Evolutionary conservation across 2,329 filamentous ascomycete genomes (phyloP), one percentile per base, ranked within the genome.

Genomic region (Nigrospora oryzae): DNA sequence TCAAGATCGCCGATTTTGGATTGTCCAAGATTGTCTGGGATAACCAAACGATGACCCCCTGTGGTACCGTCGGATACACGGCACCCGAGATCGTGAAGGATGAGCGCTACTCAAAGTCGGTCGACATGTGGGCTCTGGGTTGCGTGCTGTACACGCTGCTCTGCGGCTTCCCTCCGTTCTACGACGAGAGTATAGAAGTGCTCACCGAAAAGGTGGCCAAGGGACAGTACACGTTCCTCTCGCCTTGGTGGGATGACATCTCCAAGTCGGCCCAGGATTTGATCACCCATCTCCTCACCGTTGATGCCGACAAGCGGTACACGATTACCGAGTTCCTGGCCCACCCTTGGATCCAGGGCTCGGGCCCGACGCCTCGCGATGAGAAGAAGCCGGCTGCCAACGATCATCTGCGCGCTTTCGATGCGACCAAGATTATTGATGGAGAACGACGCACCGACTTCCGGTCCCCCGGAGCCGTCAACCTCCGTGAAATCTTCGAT

Each of bases 201-300:
- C 78, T 98, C 49, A 97, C 93, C 1, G 91, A 98, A 62, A 98
- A 98, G 73, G 93, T 98, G 15, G 93, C 93, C 30, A 84, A 87
- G 58, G 93, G 93, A 40, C 89, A 97, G 68, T 98, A 93, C 63
- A 97, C 93, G 0, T 98, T 98, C 71, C 70, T 98, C 37, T 97
- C 91, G 3, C 93, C 93, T 0, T 98, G 93, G 93, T 98, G 93
- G 93, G 93, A 98, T 55, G 90, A 96, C 47, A 97, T 98, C 49
- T 96, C 91, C 49, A 89, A 93, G 63, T 84, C 88, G 4, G 93
- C 93, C 0, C 89, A 97, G 63, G 91, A 98, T 57, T 73, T 98
- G 11, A 91, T 98, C 46, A 88, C 86, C 5, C 93, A 98, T 63
- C 78, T 98, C 0, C 70, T 98, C 49, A 94, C 89, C 0, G 93